Evolutionary conservation across 306 rosid genomes (phyloP), one percentile per base, ranked within the genome.

Genomic region (Casuarina equisetifolia): DNA sequence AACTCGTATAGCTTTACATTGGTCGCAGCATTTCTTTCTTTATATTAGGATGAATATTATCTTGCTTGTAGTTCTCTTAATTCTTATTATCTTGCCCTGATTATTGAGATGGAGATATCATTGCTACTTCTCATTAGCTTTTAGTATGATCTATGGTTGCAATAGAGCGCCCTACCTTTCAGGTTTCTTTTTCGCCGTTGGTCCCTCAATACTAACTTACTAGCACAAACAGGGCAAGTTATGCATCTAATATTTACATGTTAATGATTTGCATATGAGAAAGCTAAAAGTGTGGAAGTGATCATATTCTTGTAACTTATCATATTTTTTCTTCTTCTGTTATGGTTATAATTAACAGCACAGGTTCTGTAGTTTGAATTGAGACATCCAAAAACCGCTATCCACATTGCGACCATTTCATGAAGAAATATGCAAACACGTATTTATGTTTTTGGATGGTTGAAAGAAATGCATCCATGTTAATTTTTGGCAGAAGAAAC

Each of bases 21-120:
- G 11, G 38, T 19, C 4, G 20, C 38, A 57, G 35, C 64, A 58
- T 58, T 32, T 35, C 64, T 58, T 58, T 35, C 64, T n/a, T 9
- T 58, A 15, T 35, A 35, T 76, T 46, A 73, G 64, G 71, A 38
- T 77, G 52, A 76, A 59, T 40, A 19, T 58, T 9, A 58, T 58
- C 7, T 58, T 58, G 39, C 35, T 38, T 4, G 35, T 58, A 20
- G 9, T 8, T 58, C 25, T 58, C 25, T 9, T 36, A 32, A 57
- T 20, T 57, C 35, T 13, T 36, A 6, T 63, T 45, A 38, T 36
- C 32, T 25, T 25, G 32, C 32, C 32, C 32, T 25, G 32, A 25
- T 25, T 25, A 25, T 7, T 59, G 4, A 32, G 9, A 25, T 49
- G 53, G 53, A 49, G 53, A 49, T 49, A 49, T 15, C 16, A 11